A percentile compares a stretch with the other conserved stretches of the same genome.
Evolutionary conservation across 2,329 filamentous ascomycete genomes (phyloP).

Genomic region (Polychaeton citri): DNA sequence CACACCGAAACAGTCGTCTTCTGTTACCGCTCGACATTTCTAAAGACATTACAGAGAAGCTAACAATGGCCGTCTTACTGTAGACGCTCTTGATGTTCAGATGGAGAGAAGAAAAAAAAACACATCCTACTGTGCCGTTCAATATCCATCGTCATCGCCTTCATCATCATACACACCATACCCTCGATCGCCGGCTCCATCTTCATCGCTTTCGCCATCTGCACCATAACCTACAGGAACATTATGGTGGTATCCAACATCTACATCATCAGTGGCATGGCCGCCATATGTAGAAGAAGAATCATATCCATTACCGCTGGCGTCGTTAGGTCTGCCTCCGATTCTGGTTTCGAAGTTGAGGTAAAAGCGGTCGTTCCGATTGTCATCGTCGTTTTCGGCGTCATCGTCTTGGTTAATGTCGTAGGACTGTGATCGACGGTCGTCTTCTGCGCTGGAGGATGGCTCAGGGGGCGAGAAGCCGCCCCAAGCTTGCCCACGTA

Average conservation of each 20-base stretch:
- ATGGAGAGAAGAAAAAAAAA: too few species aligned
- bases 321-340: background rate
- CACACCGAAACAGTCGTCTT: too few species aligned
- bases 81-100: too few species aligned
- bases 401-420: slow-evolving; percentile 9
- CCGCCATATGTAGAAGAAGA: background rate
- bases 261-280: background rate
- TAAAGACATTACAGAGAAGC: too few species aligned
- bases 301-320: background rate
- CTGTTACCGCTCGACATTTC: too few species aligned
- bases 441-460: too few species aligned
- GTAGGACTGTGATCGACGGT: background rate
- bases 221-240: background rate
- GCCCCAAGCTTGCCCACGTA: too few species aligned
- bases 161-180: background rate
- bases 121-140: too few species aligned
- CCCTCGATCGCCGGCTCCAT: background rate
- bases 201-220: background rate
- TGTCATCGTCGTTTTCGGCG: slow-evolving; percentile 3
- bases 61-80: too few species aligned
- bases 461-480: too few species aligned
- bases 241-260: background rate
- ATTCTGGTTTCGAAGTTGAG: background rate
- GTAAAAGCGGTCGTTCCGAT: background rate
- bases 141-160: background rate